Evolutionary conservation across 257 asterid genomes (phyloP).

Genomic region (Eustoma russellianum): DNA sequence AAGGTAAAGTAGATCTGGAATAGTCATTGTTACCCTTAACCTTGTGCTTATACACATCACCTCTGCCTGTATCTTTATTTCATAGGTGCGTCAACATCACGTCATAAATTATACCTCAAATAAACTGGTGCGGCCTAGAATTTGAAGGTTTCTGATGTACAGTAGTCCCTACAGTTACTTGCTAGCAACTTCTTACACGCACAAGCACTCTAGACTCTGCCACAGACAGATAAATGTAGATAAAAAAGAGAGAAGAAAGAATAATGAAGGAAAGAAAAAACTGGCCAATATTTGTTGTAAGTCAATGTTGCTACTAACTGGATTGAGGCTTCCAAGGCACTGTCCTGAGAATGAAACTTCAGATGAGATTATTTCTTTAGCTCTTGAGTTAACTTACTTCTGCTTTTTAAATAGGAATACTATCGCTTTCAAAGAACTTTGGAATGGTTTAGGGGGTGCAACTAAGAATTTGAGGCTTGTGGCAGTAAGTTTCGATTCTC

Average conservation of each 20-base stretch:
- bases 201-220: no score
- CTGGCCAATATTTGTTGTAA: not conserved
- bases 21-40: not conserved
- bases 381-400: conserved; percentile 7
- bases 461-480: conserved; percentile 56
- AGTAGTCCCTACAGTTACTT: no score
- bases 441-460: conserved; percentile 71
- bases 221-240: no score
- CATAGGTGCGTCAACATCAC: no score
- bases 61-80: no score
- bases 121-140: not conserved
- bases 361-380: no score
- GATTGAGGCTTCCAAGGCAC: not conserved
- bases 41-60: not conserved
- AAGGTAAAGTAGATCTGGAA: conserved; percentile 38
- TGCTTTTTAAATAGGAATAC: conserved; percentile 31
- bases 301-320: not conserved
- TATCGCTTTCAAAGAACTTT: conserved; percentile 47
- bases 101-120: not conserved
- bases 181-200: no score
- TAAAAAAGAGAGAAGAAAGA: no score
- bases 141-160: no score
- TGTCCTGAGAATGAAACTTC: no score
- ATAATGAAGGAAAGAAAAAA: no score
- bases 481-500: conserved; percentile 46